Conservation (phyloP, 371 early-diverging fungal genomes). For the Rhizopus delemar region DNA sequence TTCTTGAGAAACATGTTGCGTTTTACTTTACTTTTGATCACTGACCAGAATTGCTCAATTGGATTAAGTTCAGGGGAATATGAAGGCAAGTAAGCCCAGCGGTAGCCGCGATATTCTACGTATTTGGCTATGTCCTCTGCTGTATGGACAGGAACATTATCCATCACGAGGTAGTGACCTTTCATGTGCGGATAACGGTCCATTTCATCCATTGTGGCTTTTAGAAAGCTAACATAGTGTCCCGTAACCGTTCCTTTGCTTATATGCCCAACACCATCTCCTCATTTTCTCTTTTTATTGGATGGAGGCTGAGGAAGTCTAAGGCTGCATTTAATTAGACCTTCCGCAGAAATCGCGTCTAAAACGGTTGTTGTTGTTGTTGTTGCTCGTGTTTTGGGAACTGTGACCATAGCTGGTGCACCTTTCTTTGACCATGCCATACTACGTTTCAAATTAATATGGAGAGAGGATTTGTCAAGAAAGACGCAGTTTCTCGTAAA, state of each 20-base stretch:
- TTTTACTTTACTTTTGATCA: too few relatives aligned
- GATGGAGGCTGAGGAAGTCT: slow-evolving; percentile 12
- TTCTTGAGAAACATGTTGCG: too few relatives aligned
- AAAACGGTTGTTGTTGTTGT: slow-evolving; percentile 8
- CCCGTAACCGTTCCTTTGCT: slow-evolving; percentile 24
- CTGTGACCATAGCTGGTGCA: too few relatives aligned
- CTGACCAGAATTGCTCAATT: too few relatives aligned
- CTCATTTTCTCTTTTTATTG: slow-evolving; percentile 12
- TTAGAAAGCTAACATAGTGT: slow-evolving; percentile 21
- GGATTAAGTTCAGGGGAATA: too few relatives aligned
- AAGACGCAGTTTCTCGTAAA: slow-evolving; percentile 5
- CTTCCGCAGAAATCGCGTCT: slow-evolving; percentile 11
- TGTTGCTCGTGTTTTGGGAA: slow-evolving; percentile 4
- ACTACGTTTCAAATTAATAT: neutral
- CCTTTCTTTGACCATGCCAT: too few relatives aligned
- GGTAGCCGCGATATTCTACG: too few relatives aligned
- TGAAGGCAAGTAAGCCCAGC: too few relatives aligned
- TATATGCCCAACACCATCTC: slow-evolving; percentile 1
- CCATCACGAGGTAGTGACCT: slow-evolving; percentile 15
- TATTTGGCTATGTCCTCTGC: too few relatives aligned
- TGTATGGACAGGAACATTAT: slow-evolving; percentile 1
- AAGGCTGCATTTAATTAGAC: slow-evolving; percentile 13
- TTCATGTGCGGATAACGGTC: slow-evolving; percentile 13
- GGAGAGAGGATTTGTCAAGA: slow-evolving; percentile 8
- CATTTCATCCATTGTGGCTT: slow-evolving; percentile 11